Conservation (phyloP, 495 filamentous ascomycete genomes). For the Hypoxylon cercidicola region DNA sequence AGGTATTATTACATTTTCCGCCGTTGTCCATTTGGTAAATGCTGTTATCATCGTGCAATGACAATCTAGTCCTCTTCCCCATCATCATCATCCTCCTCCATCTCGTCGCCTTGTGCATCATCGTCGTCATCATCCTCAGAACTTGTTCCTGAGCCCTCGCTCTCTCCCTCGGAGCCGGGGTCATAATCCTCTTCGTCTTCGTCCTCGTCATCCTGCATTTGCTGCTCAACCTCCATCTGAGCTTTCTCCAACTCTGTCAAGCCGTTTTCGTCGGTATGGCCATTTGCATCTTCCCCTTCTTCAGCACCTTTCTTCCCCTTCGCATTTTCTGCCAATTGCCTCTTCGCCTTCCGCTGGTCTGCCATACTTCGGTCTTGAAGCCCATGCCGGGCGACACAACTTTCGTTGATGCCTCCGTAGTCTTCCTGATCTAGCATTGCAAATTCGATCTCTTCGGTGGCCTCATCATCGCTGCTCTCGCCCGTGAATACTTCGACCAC, state of each 20-base stretch:
- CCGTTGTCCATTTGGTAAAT: not conserved
- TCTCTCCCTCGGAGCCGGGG: constrained; percentile 78
- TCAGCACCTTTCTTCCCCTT: constrained; percentile 71
- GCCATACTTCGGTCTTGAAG: constrained; percentile 94
- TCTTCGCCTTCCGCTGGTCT: constrained; percentile 84
- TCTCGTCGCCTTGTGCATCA: constrained; percentile 60
- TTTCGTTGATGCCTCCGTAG: constrained; percentile 79
- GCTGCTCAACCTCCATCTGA: constrained; percentile 57
- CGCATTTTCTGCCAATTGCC: constrained; percentile 57
- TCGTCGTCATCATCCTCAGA: constrained; percentile 64
- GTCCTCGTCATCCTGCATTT: constrained; percentile 74
- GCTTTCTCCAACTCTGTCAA: constrained; percentile 67
- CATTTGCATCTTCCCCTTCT: constrained; percentile 59
- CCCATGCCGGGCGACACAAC: constrained; percentile 79
- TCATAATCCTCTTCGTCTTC: constrained; percentile 93
- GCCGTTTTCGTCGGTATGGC: constrained; percentile 72
- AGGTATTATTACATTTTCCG: constrained; percentile 8
- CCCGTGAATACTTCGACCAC: constrained; percentile 69
- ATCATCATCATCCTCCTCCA: constrained; percentile 52
- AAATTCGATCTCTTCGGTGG: constrained; percentile 79
- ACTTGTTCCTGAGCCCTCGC: constrained; percentile 72
- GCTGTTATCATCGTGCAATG: constrained; percentile 1
- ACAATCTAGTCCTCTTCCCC: constrained; percentile 37
- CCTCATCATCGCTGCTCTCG: constrained; percentile 54
- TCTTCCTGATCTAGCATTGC: constrained; percentile 89